Base-by-base conservation (phyloP, 306 rosid genomes). In the Castanea sativa region DNA sequence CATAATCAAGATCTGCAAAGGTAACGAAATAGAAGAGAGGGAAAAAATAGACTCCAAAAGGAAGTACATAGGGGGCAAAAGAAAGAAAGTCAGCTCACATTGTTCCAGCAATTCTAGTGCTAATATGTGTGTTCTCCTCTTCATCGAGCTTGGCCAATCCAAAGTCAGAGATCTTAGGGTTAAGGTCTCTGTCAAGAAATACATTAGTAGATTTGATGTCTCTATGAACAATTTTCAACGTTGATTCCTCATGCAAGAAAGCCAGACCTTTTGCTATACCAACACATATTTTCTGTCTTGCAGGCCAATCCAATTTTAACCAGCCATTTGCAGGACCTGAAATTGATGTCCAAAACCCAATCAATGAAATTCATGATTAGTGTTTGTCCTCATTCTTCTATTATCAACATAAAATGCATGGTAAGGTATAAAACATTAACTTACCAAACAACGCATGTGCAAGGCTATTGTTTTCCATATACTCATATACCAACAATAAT, bases 161-260 rank as follows among this genome's bases (percentile, higher is more conserved):
- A 19, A 92, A 91, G 85, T 92, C 97, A 0, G 97, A 91, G 71
- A 91, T 92, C 73, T 92, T 92, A 45, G 96, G 96, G 77, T 88
- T 88, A 61, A 93, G 83, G 29, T 91, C 78, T 16, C 55, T 73
- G 49, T 93, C 96, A 0, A 93, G 90, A 43, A 93, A 83, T 73
- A 92, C 92, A 83, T 92, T 92, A 71, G 96, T 86, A 70, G 96
- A 89, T 80, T 91, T 92, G 84, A 92, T 89, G 83, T 89, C 97
- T 64, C 96, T 82, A 71, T 92, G 97, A 69, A 93, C 94, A 74
- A 91, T 91, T 82, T 87, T 91, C 45, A 92, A 79, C 35, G 82
- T 76, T 15, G 97, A 91, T 71, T 92, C 96, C 69, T 93, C 97
- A 13, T 93, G 94, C 38, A 93, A 93, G 83, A 89, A 93, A 71